These are phyloP conservation scores for Aspergillus pseudonomiae DNA, from an alignment of 2,329 filamentous ascomycete genomes.

Conservation along the genomic window DNA sequence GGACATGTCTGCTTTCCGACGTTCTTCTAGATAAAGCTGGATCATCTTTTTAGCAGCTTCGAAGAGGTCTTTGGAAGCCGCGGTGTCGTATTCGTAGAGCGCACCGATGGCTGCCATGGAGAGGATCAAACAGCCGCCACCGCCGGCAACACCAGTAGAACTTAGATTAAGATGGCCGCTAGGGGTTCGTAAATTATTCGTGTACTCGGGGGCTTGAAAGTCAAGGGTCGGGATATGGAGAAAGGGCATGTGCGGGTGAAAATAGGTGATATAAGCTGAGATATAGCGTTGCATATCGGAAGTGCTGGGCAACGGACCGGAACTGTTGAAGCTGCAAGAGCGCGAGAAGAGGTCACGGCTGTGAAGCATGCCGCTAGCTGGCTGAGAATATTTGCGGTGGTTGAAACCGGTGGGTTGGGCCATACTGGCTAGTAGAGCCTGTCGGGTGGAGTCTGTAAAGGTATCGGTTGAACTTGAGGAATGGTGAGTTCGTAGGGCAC, in stretches of 20 bases:
- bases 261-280: slow-evolving; percentile 84
- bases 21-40: slow-evolving; percentile 86
- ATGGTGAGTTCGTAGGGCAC: slow-evolving; percentile 62
- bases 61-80: slow-evolving; percentile 81
- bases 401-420: slow-evolving; percentile 61
- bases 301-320: slow-evolving; percentile 72
- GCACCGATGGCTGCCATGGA: slow-evolving; percentile 87
- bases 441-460: slow-evolving; percentile 67
- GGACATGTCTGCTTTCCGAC: slow-evolving; percentile 79
- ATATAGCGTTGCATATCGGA: slow-evolving; percentile 88
- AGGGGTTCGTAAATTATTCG: slow-evolving; percentile 62
- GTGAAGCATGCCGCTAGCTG: slow-evolving; percentile 54
- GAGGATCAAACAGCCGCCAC: slow-evolving; percentile 81
- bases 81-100: slow-evolving; percentile 82
- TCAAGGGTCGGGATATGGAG: slow-evolving; percentile 88
- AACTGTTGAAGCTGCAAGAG: slow-evolving; percentile 39
- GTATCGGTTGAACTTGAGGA: slow-evolving; percentile 65
- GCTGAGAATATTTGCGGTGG: slow-evolving; percentile 63
- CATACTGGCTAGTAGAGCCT: slow-evolving; percentile 64
- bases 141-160: slow-evolving; percentile 64
- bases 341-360: slow-evolving; percentile 41
- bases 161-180: slow-evolving; percentile 55
- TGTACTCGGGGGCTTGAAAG: slow-evolving; percentile 76
- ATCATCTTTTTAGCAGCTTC: slow-evolving; percentile 96
- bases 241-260: slow-evolving; percentile 94